Evolutionary conservation across 805 yeast species (phyloP), one percentile per base, ranked within the genome.

Genomic region (Priceomyces medius): DNA sequence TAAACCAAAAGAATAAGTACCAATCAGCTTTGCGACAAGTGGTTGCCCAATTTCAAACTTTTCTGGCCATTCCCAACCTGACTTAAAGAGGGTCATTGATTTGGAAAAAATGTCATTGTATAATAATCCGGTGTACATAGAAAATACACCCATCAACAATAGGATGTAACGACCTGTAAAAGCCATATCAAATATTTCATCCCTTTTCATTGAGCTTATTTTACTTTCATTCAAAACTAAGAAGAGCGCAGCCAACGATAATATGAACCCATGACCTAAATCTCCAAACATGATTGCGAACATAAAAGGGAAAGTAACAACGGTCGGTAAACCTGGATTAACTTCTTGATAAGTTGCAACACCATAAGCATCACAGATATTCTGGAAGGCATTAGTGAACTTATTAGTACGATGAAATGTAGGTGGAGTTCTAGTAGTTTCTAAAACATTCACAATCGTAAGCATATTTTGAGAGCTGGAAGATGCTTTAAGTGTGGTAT

Each of bases 201-300:
- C 97, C 56, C 90, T 77, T 55, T 83, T 78, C 73, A 81, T 75
- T 37, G 72, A 73, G 18, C 76, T 83, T 40, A 93, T 77, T 48
- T 76, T 73, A 47, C 73, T 76, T 64, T 93, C 99, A 59, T 85
- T 83, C 37, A 81, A 49, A 8, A 93, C 89, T 48, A 93, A 69
- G 21, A 68, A 64, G 39, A 80, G 65, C 1, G 95, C 96, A 13
- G 88, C 87, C 42, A 85, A 63, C 41, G 84, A 76, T 63, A 93
- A 71, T 36, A 93, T 78, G 45, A 89, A 77, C 4, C 99, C 99
- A 69, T 93, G 99, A 12, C 99, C 99, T 44, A 90, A 61, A 71
- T 93, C 99, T 73, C 99, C 99, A 73, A 93, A 93, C 99, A 93
- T 93, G 55, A 93, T 85, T 20, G 99, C 97, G 69, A 93, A 93